These are phyloP conservation scores for Dissoconium aciculare DNA, from an alignment of 2,329 filamentous ascomycete species.

Conservation along the genomic window DNA sequence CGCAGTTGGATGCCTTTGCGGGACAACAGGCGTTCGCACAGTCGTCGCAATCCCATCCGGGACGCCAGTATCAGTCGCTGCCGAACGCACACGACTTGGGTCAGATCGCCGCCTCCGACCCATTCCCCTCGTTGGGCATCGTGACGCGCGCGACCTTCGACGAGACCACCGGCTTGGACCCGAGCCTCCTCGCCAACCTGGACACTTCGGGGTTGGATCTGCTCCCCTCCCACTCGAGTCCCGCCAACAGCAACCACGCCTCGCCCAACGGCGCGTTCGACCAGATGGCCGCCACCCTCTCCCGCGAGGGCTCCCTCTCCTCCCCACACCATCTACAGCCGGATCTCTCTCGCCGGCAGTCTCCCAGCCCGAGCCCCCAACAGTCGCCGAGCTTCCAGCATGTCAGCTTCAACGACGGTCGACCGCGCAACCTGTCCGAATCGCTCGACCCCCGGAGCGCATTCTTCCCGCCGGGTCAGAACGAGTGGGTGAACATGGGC, in stretches of 20 bases:
- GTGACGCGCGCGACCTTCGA: slow-evolving; percentile 40
- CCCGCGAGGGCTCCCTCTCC: slow-evolving; percentile 36
- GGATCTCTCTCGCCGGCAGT: slow-evolving; percentile 37
- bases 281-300: slow-evolving; percentile 26
- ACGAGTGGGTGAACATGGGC: slow-evolving; percentile 45
- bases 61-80: slow-evolving; percentile 12
- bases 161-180: slow-evolving; percentile 41
- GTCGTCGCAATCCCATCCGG: slow-evolving; percentile 5
- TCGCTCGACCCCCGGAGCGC: slow-evolving; percentile 48
- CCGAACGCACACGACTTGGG: slow-evolving; percentile 29
- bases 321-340: slow-evolving; percentile 41
- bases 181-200: slow-evolving; percentile 44
- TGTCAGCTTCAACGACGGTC: slow-evolving; percentile 31
- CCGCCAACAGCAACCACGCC: background rate
- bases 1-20: slow-evolving; percentile 27
- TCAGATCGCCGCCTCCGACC: slow-evolving; percentile 22
- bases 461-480: slow-evolving; percentile 36
- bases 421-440: slow-evolving; percentile 40
- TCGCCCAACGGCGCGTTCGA: background rate
- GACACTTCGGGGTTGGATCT: slow-evolving; percentile 32
- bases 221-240: background rate
- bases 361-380: slow-evolving; percentile 38
- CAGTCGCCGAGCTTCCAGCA: slow-evolving; percentile 40
- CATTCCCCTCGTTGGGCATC: slow-evolving; percentile 44
- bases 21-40: slow-evolving; percentile 25